Evolutionary conservation across 139 green algal genomes (phyloP).

Genomic region (Edaphochlamys debaryana): DNA sequence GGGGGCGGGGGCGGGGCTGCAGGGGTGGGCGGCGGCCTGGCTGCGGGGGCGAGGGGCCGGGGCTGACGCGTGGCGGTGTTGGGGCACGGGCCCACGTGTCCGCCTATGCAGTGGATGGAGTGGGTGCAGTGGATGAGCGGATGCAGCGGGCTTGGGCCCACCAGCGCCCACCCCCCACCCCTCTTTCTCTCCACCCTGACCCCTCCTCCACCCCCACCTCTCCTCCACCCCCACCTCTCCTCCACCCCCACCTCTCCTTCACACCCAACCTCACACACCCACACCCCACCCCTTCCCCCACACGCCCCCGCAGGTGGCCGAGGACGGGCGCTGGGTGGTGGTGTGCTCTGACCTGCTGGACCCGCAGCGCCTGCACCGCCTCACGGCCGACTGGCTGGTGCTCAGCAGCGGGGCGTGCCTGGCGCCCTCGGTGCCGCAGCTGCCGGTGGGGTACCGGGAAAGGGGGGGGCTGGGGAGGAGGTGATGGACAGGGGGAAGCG

Average conservation of each 20-base stretch:
- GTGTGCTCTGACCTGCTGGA: conserved; percentile 36
- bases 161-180: too few relatives aligned
- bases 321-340: conserved; percentile 21
- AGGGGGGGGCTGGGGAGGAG: neutral
- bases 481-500: neutral
- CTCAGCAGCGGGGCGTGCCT: conserved; percentile 23
- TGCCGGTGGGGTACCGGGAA: neutral
- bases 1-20: neutral
- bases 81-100: too few relatives aligned
- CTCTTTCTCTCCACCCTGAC: too few relatives aligned
- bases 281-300: neutral
- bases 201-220: neutral
- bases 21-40: too few relatives aligned
- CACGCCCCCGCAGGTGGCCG: neutral
- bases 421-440: neutral
- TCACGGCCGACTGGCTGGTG: conserved; percentile 25
- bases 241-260: too few relatives aligned
- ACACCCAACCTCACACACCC: neutral
- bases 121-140: too few relatives aligned
- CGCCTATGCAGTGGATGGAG: too few relatives aligned
- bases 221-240: neutral
- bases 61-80: too few relatives aligned
- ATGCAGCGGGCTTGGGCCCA: too few relatives aligned
- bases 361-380: conserved; percentile 39
- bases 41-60: neutral